Evolutionary conservation across 1,284 basidiomycete species (phyloP), one percentile per base, ranked within the genome.

Genomic region (Ceratobasidium sp.): DNA sequence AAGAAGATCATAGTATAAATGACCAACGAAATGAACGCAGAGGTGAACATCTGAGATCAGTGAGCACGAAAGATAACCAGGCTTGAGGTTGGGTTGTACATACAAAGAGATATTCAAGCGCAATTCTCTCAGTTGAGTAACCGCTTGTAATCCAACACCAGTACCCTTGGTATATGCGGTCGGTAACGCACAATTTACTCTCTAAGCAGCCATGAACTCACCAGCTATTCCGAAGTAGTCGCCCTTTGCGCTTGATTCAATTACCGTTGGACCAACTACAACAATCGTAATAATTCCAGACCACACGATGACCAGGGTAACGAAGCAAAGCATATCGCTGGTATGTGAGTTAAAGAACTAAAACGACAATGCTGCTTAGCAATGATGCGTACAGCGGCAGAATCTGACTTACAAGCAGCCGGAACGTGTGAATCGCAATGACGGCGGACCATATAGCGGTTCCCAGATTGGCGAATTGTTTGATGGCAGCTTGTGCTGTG

Each of bases 111-210:
- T 84, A 84, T 75, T 83, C 83, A 3, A 81, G 81, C 23, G 74
- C 77, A 42, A 84, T 77, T 3, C 80, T 77, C 60, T 81, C 79
- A 2, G 74, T 73, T 3, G 77, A 62, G 73, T 79, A 82, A 18
- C 78, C 36, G 16, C 77, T 54, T 21, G 80, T 79, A 72, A 84
- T 82, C 83, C 83, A 84, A 74, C 83, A 85, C 83, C 83, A 74
- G 25, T 62, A 62, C 21, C 83, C 69, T 80, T 81, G 79, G 81
- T 61, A 12, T 25, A 25, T 56, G n/a, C 14, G 25, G 66, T 72
- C 67, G 33, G 25, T 28, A 25, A 51, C 51, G 59, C 21, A 21
- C 33, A 58, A 64, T 51, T 38, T 3, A 59, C n/a, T 33, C 56
- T 18, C 30, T 49, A 14, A 77, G 16, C 25, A 9, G 21, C n/a